Evolutionary conservation across 1,284 basidiomycete genomes (phyloP).

Genomic region (Apiotrichum montevideense): DNA sequence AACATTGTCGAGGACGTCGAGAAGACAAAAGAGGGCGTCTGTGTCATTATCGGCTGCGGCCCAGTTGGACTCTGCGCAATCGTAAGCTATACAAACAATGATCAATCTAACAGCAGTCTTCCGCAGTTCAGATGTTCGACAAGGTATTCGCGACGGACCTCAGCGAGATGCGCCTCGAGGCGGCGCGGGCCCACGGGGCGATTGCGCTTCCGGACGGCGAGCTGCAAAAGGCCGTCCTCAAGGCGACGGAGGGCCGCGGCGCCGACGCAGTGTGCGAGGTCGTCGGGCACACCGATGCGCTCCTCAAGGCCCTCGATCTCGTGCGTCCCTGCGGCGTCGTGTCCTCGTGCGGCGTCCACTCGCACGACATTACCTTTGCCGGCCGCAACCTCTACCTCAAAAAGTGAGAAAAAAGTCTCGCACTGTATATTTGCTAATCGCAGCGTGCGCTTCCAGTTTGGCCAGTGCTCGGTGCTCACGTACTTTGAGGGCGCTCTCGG

Average conservation of each 20-base stretch:
- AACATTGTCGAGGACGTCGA: slow-evolving; percentile 6
- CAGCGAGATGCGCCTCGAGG: slow-evolving; percentile 16
- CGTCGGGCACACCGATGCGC: slow-evolving; percentile 67
- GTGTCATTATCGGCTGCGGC: slow-evolving; percentile 47
- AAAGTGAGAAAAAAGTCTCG: slow-evolving; percentile 47
- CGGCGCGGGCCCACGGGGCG: slow-evolving; percentile 41
- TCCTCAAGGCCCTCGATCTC: slow-evolving; percentile 67
- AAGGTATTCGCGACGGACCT: slow-evolving; percentile 36
- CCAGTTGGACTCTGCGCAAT: slow-evolving; percentile 48
- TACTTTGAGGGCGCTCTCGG: slow-evolving; percentile 69
- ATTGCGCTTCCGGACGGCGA: slow-evolving; percentile 32
- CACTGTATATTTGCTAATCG: not conserved
- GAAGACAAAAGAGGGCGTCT: slow-evolving; percentile 4
- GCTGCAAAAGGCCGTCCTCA: slow-evolving; percentile 22
- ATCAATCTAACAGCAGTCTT: slow-evolving; percentile 17
- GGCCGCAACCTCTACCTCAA: slow-evolving; percentile 61
- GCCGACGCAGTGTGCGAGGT: slow-evolving; percentile 55
- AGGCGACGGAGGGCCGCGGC: slow-evolving; percentile 43
- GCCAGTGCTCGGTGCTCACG: slow-evolving; percentile 75
- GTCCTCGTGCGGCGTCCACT: slow-evolving; percentile 64
- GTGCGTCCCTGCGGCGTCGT: slow-evolving; percentile 74
- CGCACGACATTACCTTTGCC: slow-evolving; percentile 25
- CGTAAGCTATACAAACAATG: not conserved
- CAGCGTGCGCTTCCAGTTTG: slow-evolving; percentile 45
- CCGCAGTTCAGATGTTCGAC: slow-evolving; percentile 42